Evolutionary conservation across 1,284 basidiomycete species (phyloP).

Genomic region (Heterobasidion annosum): DNA sequence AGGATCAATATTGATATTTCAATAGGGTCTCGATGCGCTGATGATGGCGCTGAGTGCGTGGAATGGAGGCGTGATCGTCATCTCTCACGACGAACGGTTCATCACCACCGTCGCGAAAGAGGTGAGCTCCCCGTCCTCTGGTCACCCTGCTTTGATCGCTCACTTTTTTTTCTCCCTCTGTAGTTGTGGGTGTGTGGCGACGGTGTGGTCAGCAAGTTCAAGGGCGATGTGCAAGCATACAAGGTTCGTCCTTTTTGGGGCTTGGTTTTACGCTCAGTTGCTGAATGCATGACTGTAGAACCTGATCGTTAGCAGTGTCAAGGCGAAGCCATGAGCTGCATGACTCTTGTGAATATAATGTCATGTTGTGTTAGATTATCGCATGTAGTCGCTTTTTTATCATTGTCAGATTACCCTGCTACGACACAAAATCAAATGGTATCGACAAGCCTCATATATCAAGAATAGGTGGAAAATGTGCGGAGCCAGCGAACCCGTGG

Average conservation of each 20-base stretch:
- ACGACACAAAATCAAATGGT: too few relatives aligned
- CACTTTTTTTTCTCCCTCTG: neutral
- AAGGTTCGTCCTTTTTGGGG: constrained; percentile 47
- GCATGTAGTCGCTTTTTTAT: too few relatives aligned
- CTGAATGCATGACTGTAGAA: constrained; percentile 30
- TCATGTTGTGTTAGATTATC: too few relatives aligned
- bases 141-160: neutral
- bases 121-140: constrained; percentile 25
- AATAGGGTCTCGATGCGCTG: constrained; percentile 86
- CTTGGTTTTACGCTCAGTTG: constrained; percentile 5
- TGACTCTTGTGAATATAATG: too few relatives aligned
- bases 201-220: constrained; percentile 77
- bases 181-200: constrained; percentile 90
- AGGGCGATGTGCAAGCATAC: constrained; percentile 86
- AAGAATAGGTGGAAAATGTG: too few relatives aligned
- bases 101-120: constrained; percentile 79
- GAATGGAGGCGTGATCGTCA: constrained; percentile 95
- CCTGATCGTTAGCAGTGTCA: constrained; percentile 75
- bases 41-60: constrained; percentile 83
- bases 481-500: too few relatives aligned
- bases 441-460: too few relatives aligned
- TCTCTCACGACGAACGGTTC: constrained; percentile 92
- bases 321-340: constrained; percentile 41
- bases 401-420: too few relatives aligned
- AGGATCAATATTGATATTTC: neutral